phyloP scores from a whole-genome alignment of 352 stramenopile species.

The Pythium inflatum region DNA sequence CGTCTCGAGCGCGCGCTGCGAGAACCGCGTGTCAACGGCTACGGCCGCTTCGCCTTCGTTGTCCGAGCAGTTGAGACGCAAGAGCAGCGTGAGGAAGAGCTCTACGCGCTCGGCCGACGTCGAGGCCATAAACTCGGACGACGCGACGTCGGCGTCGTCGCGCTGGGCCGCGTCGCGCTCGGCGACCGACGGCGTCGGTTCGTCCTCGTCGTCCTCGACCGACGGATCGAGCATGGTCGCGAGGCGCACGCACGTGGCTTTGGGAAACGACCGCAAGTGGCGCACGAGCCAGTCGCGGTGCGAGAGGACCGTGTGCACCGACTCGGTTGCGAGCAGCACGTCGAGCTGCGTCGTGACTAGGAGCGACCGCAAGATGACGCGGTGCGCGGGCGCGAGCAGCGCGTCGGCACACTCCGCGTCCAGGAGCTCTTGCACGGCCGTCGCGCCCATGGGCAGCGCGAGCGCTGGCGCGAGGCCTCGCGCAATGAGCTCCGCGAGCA shows the following conservation, averaged over 20 bases:
- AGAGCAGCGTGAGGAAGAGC: conserved; percentile 72
- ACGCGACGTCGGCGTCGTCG: conserved; percentile 38
- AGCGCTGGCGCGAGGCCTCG: conserved; percentile 44
- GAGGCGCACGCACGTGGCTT: conserved; percentile 41
- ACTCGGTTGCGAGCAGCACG: conserved; percentile 50
- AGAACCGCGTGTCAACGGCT: conserved; percentile 22
- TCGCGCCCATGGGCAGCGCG: conserved; percentile 32
- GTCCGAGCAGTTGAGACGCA: conserved; percentile 52
- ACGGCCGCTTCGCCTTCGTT: not conserved
- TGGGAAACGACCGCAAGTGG: conserved; percentile 48
- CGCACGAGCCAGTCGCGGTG: conserved; percentile 79
- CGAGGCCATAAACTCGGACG: conserved; percentile 49
- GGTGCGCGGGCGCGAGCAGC: conserved; percentile 45
- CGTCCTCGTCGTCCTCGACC: not conserved
- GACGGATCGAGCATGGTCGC: conserved; percentile 53
- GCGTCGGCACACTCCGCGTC: conserved; percentile 43
- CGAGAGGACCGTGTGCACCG: conserved; percentile 46
- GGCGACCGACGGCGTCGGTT: not conserved
- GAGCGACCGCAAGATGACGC: conserved; percentile 60
- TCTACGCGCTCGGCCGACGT: conserved; percentile 66
- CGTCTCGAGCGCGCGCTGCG: conserved; percentile 43
- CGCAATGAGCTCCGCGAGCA: conserved; percentile 59
- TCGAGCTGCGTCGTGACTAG: conserved; percentile 54
- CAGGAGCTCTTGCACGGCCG: conserved; percentile 47
- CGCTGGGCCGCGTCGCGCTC: not conserved